Evolutionary conservation across 768 basidiomycete species (phyloP).

Genomic region (Tricholoma furcatifolium): DNA sequence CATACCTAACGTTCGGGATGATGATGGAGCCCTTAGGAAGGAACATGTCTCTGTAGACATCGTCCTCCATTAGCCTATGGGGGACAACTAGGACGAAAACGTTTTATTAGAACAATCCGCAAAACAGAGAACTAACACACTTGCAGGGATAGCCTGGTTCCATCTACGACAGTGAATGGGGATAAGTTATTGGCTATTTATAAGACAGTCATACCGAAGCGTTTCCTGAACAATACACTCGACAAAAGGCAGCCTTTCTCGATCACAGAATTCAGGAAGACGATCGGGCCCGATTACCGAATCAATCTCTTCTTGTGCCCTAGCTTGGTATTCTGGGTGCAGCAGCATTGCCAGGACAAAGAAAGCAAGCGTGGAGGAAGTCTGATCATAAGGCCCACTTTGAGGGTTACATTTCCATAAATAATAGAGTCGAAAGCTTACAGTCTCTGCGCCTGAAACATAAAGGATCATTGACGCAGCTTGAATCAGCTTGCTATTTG

Average conservation of each 20-base stretch:
- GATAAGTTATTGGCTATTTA: too few relatives aligned
- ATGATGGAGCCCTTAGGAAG: constrained; percentile 11
- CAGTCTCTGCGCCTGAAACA: neutral
- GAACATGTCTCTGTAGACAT: constrained; percentile 14
- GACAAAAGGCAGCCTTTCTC: constrained; percentile 19
- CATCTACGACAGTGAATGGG: neutral
- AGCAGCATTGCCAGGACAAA: constrained; percentile 21
- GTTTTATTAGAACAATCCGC: neutral
- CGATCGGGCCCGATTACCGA: constrained; percentile 17
- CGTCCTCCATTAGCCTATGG: constrained; percentile 9
- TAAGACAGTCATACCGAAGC: neutral
- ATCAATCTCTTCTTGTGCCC: constrained; percentile 22
- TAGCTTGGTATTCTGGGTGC: constrained; percentile 19
- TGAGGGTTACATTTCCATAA: neutral
- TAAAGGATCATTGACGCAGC: neutral
- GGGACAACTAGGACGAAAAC: neutral
- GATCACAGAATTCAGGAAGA: constrained; percentile 14
- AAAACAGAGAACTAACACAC: neutral
- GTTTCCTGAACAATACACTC: constrained; percentile 14
- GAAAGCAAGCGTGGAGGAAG: neutral
- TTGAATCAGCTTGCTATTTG: neutral
- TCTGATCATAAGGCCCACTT: neutral
- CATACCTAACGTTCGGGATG: constrained; percentile 9
- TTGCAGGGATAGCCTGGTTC: neutral
- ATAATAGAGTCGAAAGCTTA: neutral